Percentiles rank a stretch among this genome's conserved stretches.
phyloP scores from a whole-genome alignment of 2,329 filamentous ascomycete species.

The Aspergillus persii region DNA sequence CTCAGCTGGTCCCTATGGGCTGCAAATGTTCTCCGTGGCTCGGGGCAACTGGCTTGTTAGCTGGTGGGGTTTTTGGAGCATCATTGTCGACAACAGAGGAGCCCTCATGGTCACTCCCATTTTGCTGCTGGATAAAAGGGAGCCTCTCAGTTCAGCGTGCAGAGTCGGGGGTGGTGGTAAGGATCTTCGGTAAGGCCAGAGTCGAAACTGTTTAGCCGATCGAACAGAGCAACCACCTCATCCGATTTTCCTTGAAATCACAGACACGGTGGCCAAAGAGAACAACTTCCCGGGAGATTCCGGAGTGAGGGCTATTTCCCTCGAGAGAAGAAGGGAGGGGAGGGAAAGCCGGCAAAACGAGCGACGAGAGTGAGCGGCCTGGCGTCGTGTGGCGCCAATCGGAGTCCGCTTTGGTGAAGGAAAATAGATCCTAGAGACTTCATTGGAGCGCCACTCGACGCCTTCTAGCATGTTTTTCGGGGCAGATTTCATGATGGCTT shows the following conservation, averaged over 20 bases:
- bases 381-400: constrained; percentile 18
- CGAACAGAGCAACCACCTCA: not conserved
- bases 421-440: constrained; percentile 21
- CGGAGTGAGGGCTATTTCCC: not conserved
- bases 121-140: not conserved
- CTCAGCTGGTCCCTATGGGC: not conserved
- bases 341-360: constrained; percentile 4
- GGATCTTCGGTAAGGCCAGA: not conserved
- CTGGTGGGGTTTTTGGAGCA: not conserved
- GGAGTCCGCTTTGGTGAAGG: constrained; percentile 12
- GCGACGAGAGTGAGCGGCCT: constrained; percentile 7
- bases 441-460: constrained; percentile 23
- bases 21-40: not conserved
- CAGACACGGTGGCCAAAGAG: not conserved
- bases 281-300: not conserved
- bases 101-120: not conserved
- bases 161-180: not conserved
- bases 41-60: not conserved
- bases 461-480: not conserved
- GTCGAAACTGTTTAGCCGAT: not conserved
- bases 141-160: not conserved
- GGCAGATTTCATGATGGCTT: not conserved
- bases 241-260: not conserved
- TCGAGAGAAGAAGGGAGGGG: not conserved
- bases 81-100: not conserved